Evolutionary conservation across 805 yeast species (phyloP).

Genomic region (Pichia sporocuriosa): DNA sequence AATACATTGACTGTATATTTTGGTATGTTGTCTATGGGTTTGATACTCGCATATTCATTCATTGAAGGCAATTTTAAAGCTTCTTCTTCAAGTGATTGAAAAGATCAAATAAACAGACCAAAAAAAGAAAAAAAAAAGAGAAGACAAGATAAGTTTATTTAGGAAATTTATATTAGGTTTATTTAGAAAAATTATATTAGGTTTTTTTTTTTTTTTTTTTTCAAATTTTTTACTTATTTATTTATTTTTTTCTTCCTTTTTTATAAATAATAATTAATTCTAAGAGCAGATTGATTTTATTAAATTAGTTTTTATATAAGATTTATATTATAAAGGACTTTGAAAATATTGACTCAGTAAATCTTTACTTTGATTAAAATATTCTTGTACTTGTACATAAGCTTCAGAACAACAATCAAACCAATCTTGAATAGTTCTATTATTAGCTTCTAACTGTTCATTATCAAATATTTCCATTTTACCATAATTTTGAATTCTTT

Average conservation of each 20-base stretch:
- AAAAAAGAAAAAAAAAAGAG: no score
- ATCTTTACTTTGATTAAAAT: conserved; percentile 42
- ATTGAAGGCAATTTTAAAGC: conserved; percentile 22
- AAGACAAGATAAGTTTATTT: no score
- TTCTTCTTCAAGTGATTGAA: no score
- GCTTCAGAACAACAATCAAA: conserved; percentile 46
- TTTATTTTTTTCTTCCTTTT: no score
- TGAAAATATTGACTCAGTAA: conserved; percentile 49
- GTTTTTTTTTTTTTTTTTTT: no score
- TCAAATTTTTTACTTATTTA: no score
- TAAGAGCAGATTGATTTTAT: no score
- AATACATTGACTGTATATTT: conserved; percentile 64
- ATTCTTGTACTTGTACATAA: conserved; percentile 42
- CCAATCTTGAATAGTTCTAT: conserved; percentile 29
- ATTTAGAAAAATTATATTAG: no score
- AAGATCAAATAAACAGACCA: no score
- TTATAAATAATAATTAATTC: no score
- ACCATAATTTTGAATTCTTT: conserved; percentile 88
- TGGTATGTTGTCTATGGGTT: conserved; percentile 64
- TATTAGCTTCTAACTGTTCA: conserved; percentile 23
- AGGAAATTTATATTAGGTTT: no score
- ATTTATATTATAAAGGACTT: not conserved
- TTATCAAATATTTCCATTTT: conserved; percentile 33
- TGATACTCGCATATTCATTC: conserved; percentile 64
- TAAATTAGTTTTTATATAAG: no score